Percentiles rank a stretch among this genome's conserved stretches.
Conservation (phyloP, 495 filamentous ascomycete genomes). For the Paragyromitra xinjiangensis region DNA sequence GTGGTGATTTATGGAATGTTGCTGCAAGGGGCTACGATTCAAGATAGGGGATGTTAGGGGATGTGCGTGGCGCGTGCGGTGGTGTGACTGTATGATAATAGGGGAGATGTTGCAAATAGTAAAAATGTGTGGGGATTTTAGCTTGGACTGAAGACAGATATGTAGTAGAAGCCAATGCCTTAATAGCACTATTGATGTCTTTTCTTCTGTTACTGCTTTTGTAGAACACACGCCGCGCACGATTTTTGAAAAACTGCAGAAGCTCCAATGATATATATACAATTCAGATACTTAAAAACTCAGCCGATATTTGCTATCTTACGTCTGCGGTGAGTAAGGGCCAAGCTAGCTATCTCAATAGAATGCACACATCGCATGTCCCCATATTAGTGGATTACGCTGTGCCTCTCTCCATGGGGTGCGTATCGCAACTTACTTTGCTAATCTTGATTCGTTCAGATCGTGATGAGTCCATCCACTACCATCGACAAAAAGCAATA, state of each 20-base stretch:
- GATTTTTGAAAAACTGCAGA: slow-evolving; percentile 1
- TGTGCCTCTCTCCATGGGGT: neutral
- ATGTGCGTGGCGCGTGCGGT: slow-evolving; percentile 3
- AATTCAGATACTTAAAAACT: neutral
- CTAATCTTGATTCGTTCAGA: slow-evolving; percentile 1
- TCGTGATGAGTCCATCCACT: neutral
- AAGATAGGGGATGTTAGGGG: neutral
- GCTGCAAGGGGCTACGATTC: slow-evolving; percentile 1
- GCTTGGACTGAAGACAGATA: neutral
- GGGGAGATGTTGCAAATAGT: neutral
- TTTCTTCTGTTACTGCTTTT: neutral
- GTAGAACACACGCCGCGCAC: neutral
- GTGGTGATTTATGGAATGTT: neutral
- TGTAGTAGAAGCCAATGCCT: neutral
- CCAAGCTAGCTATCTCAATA: slow-evolving; percentile 1
- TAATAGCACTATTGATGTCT: neutral
- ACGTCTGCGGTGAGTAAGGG: neutral
- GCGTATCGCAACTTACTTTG: neutral
- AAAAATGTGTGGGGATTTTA: neutral
- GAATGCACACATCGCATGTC: neutral
- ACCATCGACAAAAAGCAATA: neutral
- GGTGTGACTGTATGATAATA: neutral
- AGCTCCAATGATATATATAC: slow-evolving; percentile 21
- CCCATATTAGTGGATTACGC: slow-evolving; percentile 18
- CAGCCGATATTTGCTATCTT: neutral